phyloP scores from a whole-genome alignment of 1,284 basidiomycete species.

The Melampsora occidentalis region DNA sequence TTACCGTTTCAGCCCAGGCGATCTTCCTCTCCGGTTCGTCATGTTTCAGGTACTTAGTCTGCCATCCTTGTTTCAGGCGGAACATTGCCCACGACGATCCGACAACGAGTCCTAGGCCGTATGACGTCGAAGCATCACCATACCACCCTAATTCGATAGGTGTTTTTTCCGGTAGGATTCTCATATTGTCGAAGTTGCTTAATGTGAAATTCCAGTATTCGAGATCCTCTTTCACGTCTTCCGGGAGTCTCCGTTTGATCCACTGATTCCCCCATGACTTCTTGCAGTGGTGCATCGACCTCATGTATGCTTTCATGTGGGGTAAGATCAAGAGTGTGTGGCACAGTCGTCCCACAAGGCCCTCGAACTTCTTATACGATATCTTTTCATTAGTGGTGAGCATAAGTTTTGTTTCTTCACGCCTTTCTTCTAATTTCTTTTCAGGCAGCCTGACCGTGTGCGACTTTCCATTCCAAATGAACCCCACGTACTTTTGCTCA shows the following conservation, averaged over 20 bases:
- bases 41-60: background rate
- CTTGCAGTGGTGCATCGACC: background rate
- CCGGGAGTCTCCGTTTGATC: background rate
- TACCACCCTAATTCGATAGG: background rate
- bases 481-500: background rate
- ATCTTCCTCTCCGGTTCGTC: background rate
- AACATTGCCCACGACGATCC: background rate
- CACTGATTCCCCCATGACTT: background rate
- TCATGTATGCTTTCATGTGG: too few relatives aligned
- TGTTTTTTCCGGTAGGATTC: background rate
- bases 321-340: background rate
- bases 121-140: slow-evolving; percentile 6
- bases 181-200: background rate
- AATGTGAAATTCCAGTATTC: background rate
- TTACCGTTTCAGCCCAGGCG: slow-evolving; percentile 13
- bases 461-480: background rate
- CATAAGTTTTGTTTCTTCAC: background rate
- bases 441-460: background rate
- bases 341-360: background rate
- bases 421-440: background rate
- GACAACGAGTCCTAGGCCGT: background rate
- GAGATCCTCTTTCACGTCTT: background rate
- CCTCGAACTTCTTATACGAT: background rate
- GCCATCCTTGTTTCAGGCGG: background rate
- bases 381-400: background rate